Evolutionary conservation across 345 rosid species (phyloP).

Genomic region (Iberis pinnata): DNA sequence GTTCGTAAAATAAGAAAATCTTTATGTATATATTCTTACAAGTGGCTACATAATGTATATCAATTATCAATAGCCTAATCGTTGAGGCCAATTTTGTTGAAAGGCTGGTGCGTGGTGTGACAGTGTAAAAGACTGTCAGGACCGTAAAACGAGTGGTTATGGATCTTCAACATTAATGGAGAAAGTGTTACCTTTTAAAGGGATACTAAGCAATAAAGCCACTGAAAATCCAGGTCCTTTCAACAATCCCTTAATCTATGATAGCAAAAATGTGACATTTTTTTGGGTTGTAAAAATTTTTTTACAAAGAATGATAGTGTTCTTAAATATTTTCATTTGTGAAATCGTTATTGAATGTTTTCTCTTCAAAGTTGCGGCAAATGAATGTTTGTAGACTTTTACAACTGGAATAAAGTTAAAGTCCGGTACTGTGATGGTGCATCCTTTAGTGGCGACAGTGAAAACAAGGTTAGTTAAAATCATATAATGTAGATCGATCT

Average conservation of each 20-base stretch:
- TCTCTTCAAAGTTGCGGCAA: no score
- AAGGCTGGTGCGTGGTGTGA: conserved; percentile 98
- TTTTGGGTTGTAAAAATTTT: no score
- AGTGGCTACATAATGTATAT: no score
- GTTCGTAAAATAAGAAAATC: conserved; percentile 28
- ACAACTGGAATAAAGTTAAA: conserved; percentile 91
- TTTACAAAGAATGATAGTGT: no score
- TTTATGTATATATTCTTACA: no score
- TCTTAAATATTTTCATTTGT: background rate
- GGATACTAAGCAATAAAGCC: conserved; percentile 69
- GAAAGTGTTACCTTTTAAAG: conserved; percentile 50
- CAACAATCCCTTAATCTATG: no score
- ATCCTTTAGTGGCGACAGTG: conserved; percentile 71
- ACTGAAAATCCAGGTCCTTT: conserved; percentile 59
- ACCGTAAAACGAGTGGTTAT: conserved; percentile 47
- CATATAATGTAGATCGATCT: no score
- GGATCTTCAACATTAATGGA: conserved; percentile 72
- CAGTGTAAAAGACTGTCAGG: conserved; percentile 52
- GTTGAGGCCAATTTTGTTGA: background rate
- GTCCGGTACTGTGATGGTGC: conserved; percentile 95
- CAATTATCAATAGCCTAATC: background rate
- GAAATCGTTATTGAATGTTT: background rate
- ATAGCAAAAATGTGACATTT: no score
- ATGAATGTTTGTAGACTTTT: conserved; percentile 59
- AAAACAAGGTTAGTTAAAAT: conserved; percentile 46